Percentiles rank a stretch among this genome's conserved stretches.
Conservation (phyloP, 1,139 yeast species). For the Saccharomyces hybrid region DNA sequence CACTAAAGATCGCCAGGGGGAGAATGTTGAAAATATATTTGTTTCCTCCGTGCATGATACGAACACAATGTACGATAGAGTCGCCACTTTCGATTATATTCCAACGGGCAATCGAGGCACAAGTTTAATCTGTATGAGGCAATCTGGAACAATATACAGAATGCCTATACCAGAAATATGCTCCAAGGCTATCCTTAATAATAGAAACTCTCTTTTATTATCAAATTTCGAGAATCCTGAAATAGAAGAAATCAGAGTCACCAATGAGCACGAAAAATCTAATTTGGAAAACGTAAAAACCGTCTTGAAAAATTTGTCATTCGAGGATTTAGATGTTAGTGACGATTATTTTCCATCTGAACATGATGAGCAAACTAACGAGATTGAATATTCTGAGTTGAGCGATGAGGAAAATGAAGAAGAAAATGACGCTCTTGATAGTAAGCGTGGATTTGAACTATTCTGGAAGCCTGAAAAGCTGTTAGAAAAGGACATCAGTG, state of each 20-base stretch:
- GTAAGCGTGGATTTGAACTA: slow-evolving; percentile 18
- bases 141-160: slow-evolving; percentile 77
- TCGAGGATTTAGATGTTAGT: slow-evolving; percentile 29
- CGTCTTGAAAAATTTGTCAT: slow-evolving; percentile 23
- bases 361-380: slow-evolving; percentile 19
- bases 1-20: slow-evolving; percentile 11
- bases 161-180: slow-evolving; percentile 71
- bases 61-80: slow-evolving; percentile 70
- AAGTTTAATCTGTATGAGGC: slow-evolving; percentile 72
- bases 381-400: neutral
- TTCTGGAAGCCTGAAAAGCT: slow-evolving; percentile 33
- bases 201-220: slow-evolving; percentile 61
- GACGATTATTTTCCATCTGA: slow-evolving; percentile 23
- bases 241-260: slow-evolving; percentile 26
- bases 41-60: slow-evolving; percentile 72
- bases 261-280: slow-evolving; percentile 36
- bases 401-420: slow-evolving; percentile 11
- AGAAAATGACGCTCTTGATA: slow-evolving; percentile 16
- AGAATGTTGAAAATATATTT: slow-evolving; percentile 48
- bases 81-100: slow-evolving; percentile 77
- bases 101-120: slow-evolving; percentile 45
- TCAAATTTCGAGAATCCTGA: slow-evolving; percentile 47
- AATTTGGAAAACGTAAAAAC: slow-evolving; percentile 14
- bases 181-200: slow-evolving; percentile 56
- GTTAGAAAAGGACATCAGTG: slow-evolving; percentile 56